Evolutionary conservation across 176 grass and related monocot genomes (phyloP).

Genomic region (Lolium rigidum): DNA sequence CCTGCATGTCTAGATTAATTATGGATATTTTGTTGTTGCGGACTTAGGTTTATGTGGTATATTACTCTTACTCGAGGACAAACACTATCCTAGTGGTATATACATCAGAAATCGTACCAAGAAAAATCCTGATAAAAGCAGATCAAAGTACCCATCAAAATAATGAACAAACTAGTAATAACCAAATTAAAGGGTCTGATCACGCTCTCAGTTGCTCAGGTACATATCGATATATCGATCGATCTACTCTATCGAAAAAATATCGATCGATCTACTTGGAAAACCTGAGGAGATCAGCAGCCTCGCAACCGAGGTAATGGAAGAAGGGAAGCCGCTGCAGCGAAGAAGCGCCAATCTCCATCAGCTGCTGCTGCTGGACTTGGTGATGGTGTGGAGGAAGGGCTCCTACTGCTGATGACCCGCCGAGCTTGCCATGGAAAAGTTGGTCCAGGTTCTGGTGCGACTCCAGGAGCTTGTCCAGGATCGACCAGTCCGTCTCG

Average conservation of each 20-base stretch:
- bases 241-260: no score
- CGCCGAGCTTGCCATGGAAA: conserved; percentile 59
- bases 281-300: conserved; percentile 57
- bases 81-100: no score
- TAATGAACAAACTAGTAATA: conserved; percentile 4
- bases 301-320: conserved; percentile 60
- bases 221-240: neutral
- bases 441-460: conserved; percentile 83
- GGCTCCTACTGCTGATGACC: neutral
- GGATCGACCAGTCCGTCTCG: conserved; percentile 76
- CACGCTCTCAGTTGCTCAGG: neutral
- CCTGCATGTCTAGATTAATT: no score
- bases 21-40: no score
- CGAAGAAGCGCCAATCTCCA: conserved; percentile 56
- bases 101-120: neutral
- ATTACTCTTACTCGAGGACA: no score
- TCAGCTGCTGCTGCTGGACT: conserved; percentile 48
- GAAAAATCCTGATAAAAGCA: neutral
- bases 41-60: no score
- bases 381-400: neutral
- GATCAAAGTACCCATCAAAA: neutral
- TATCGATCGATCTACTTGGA: conserved; percentile 48
- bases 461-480: conserved; percentile 87
- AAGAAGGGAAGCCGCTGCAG: conserved; percentile 59
- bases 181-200: conserved; percentile 30